Conservation (phyloP, 2,329 filamentous ascomycete species). For the Pseudogymnoascus sp. region DNA sequence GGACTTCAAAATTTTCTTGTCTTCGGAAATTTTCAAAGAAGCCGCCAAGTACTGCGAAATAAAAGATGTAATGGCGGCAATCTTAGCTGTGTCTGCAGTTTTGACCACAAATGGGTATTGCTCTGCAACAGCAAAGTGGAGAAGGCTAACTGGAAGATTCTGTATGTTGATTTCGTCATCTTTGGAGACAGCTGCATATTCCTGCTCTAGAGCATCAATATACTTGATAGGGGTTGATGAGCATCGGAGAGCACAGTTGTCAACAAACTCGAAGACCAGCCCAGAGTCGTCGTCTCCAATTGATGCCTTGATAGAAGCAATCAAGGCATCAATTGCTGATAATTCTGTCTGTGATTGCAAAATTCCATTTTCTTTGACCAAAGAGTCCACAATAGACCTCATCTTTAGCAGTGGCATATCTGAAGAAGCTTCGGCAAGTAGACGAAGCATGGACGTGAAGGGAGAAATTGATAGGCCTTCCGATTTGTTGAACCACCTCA, state of each 20-base stretch:
- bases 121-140: slow-evolving; percentile 65
- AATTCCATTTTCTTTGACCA: slow-evolving; percentile 60
- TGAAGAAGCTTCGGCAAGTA: slow-evolving; percentile 43
- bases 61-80: slow-evolving; percentile 48
- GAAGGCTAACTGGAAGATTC: slow-evolving; percentile 47
- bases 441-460: slow-evolving; percentile 61
- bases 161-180: slow-evolving; percentile 23
- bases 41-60: slow-evolving; percentile 50
- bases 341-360: slow-evolving; percentile 41
- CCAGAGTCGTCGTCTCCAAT: slow-evolving; percentile 31
- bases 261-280: slow-evolving; percentile 61
- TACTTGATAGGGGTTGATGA: slow-evolving; percentile 76
- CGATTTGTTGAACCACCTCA: slow-evolving; percentile 82
- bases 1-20: slow-evolving; percentile 36
- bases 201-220: slow-evolving; percentile 58
- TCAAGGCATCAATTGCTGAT: slow-evolving; percentile 42
- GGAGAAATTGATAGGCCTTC: slow-evolving; percentile 58
- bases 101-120: slow-evolving; percentile 66
- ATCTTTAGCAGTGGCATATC: slow-evolving; percentile 45
- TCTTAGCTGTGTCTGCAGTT: slow-evolving; percentile 36
- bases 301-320: slow-evolving; percentile 30
- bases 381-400: slow-evolving; percentile 48
- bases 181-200: slow-evolving; percentile 33
- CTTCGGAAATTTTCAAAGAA: slow-evolving; percentile 46
- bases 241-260: slow-evolving; percentile 74